These are phyloP conservation scores for Hippophae gyantsensis DNA, from an alignment of 306 rosid genomes.

Conservation along the genomic window DNA sequence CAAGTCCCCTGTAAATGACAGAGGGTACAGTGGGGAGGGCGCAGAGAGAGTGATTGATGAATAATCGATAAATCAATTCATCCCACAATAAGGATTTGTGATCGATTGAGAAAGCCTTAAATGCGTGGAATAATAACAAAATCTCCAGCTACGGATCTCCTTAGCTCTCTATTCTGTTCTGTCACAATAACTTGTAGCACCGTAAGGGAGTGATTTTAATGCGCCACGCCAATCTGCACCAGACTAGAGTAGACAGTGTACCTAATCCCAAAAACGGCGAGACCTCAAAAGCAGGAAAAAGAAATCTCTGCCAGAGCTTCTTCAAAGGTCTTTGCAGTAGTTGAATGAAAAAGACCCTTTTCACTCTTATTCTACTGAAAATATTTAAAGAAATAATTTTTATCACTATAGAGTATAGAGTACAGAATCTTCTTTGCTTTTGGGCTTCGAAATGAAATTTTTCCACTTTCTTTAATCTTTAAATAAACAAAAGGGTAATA, in stretches of 20 bases:
- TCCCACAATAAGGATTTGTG: not conserved
- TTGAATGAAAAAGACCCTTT: slow-evolving; percentile 28
- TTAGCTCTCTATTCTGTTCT: not conserved
- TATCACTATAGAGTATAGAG: slow-evolving; percentile 11
- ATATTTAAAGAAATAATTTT: slow-evolving; percentile 7
- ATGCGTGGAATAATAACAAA: slow-evolving; percentile 27
- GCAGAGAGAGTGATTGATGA: too few relatives aligned
- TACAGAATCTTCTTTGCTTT: slow-evolving; percentile 15
- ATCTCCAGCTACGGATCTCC: slow-evolving; percentile 17
- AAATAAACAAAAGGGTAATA: not conserved
- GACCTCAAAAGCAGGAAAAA: slow-evolving; percentile 55
- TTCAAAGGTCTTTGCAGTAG: slow-evolving; percentile 14
- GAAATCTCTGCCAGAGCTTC: not conserved
- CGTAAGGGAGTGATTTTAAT: slow-evolving; percentile 33
- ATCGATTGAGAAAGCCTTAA: slow-evolving; percentile 22
- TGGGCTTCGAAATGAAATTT: not conserved
- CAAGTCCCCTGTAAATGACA: too few relatives aligned
- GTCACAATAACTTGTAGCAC: slow-evolving; percentile 10
- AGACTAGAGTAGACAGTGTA: slow-evolving; percentile 32
- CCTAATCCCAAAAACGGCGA: slow-evolving; percentile 55
- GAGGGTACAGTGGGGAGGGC: too few relatives aligned
- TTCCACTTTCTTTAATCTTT: slow-evolving; percentile 8
- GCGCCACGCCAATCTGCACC: slow-evolving; percentile 56
- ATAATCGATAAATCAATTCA: too few relatives aligned
- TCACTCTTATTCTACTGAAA: slow-evolving; percentile 26